phyloP scores from a whole-genome alignment of 2,329 filamentous ascomycete species.

The Gyromitra esculenta region DNA sequence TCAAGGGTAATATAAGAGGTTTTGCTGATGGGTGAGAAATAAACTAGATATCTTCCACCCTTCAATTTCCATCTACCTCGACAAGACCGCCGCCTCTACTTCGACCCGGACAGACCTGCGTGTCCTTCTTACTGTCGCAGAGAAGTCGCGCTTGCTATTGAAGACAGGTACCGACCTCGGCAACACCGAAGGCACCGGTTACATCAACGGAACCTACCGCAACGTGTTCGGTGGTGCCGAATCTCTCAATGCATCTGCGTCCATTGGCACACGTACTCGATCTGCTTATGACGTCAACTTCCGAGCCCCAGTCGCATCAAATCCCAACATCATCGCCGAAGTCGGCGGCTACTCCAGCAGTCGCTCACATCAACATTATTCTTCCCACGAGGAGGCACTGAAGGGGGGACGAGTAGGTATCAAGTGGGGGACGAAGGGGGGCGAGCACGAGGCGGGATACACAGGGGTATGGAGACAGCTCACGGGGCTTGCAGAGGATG shows the following conservation, averaged over 20 bases:
- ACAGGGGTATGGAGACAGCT: conserved; percentile 87
- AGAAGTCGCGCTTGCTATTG: conserved; percentile 72
- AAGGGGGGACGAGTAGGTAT: conserved; percentile 81
- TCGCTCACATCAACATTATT: conserved; percentile 84
- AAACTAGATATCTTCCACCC: conserved; percentile 82
- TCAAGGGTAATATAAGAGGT: background rate
- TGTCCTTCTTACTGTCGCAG: conserved; percentile 47
- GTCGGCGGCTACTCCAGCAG: conserved; percentile 83
- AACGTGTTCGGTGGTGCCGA: conserved; percentile 97
- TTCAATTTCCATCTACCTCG: conserved; percentile 82
- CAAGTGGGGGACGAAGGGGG: conserved; percentile 84
- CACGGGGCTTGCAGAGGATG: conserved; percentile 77
- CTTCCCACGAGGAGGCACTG: conserved; percentile 89
- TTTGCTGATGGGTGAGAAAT: background rate
- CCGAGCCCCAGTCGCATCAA: conserved; percentile 81
- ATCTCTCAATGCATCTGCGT: conserved; percentile 82
- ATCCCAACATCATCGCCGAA: conserved; percentile 81
- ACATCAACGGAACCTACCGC: conserved; percentile 83
- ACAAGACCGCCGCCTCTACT: conserved; percentile 75
- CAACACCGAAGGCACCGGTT: conserved; percentile 92
- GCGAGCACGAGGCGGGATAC: conserved; percentile 81
- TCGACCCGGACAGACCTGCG: conserved; percentile 35
- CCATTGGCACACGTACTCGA: conserved; percentile 83
- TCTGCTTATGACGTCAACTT: conserved; percentile 91
- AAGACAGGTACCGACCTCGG: conserved; percentile 96